Conservation (phyloP, 257 asterid genomes). For the Solanum rostratum region DNA sequence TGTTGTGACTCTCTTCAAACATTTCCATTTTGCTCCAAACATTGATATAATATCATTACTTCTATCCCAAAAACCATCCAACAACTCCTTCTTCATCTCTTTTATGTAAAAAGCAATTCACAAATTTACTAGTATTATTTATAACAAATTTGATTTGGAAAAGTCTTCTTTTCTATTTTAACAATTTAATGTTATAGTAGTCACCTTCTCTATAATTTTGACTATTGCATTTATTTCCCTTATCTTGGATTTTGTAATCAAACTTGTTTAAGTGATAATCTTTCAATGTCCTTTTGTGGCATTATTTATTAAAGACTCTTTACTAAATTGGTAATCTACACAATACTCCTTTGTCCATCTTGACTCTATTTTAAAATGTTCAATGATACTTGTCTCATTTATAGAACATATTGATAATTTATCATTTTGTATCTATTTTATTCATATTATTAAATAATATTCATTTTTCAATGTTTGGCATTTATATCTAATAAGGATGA, state of each 20-base stretch:
- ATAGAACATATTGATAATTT: too few species aligned
- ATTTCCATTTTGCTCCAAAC: not conserved
- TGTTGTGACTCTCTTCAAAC: not conserved
- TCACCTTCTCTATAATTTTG: not conserved
- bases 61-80: conserved; percentile 7
- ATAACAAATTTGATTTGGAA: not conserved
- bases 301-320: not conserved
- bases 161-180: not conserved
- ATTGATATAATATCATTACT: not conserved
- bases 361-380: too few species aligned
- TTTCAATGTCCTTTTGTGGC: not conserved
- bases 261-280: not conserved
- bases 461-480: too few species aligned
- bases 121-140: not conserved
- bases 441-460: too few species aligned
- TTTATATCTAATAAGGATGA: too few species aligned
- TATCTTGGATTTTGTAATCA: not conserved
- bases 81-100: not conserved
- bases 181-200: not conserved
- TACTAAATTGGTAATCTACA: not conserved
- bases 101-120: not conserved
- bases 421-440: too few species aligned
- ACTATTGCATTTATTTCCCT: not conserved
- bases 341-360: not conserved
- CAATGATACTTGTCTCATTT: too few species aligned